Evolutionary conservation across 371 early-diverging fungal genomes (phyloP), one percentile per base, ranked within the genome.

Genomic region (Circinella umbellata): DNA sequence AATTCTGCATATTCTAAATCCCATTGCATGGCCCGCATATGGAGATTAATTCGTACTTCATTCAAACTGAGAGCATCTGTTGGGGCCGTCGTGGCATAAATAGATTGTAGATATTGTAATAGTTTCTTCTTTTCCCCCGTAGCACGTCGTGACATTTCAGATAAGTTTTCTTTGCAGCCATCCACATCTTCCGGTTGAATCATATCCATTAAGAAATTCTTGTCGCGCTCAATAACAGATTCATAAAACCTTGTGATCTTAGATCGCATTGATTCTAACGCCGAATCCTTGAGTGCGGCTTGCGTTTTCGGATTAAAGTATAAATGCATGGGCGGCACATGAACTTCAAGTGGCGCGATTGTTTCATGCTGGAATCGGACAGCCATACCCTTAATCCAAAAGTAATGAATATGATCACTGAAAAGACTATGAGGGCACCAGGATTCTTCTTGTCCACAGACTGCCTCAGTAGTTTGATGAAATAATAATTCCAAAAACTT

Each of bases 401-500:
- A 98, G 67, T 87, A 94, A 5, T 94, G 89, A n/a, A 93, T 87
- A 73, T 95, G 96, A 63, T 95, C 89, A 1, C 86, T 86, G 63
- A 91, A 87, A 62, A 96, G 85, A 63, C 92, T 92, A 72, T 99
- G 98, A 0, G 88, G 84, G 70, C 99, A 99, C 73, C 18, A 66
- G 11, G 94, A 90, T 13, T 93, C 86, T 57, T 57, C 57, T 57
- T 57, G 57, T 10, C 57, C 57, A 57, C 57, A 57, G 34, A 57
- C 35, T 47, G 92, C 90, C 37, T 70, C 70, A 15, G 81, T 80
- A 9, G 81, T 81, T 68, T 91, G 91, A 78, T 98, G 96, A 38
- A 96, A 92, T 1, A 90, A 86, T 1, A 95, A 81, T 77, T 99
- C 99, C 27, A 99, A 78, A 72, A 94, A 99, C 80, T 98, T 98